Base-by-base conservation (phyloP, 2,329 filamentous ascomycete genomes). In the Didymella segeticola region DNA sequence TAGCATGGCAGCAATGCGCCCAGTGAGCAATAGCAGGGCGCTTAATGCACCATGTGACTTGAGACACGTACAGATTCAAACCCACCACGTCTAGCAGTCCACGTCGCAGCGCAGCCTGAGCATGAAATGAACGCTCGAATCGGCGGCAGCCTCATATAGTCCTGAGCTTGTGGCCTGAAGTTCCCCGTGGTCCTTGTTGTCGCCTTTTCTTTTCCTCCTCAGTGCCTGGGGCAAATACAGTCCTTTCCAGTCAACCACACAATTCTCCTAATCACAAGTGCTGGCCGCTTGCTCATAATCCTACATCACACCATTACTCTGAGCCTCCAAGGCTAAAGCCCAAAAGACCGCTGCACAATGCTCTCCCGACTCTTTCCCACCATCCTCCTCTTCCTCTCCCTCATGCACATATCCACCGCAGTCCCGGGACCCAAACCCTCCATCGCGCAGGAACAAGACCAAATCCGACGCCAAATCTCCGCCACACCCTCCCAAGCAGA, bases 141-240 rank as follows among this genome's bases (percentile, higher is more conserved):
- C 43, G 47, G 43, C 54, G 53, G 56, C 53, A 58, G 57, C 56
- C 60, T 67, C 63, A 68, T 70, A 71, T 66, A 68, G 62, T 61
- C 60, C 61, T 52, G 41, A 43, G 46, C n/a, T n/a, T 60, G 63
- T 71, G 67, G 66, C 68, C 68, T 71, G 68, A 68, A n/a, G n/a
- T n/a, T 67, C 63, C 57, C 47, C 49, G 46, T 38, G 43, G 17
- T 61, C 42, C 46, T 56, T 57, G 57, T 62, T 63, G 62, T 61
- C 53, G 61, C 53, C 39, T 47, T 47, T 59, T 60, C 45, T 41
- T 61, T 57, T 45, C 41, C 52, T 60, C 45, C 53, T 58, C 50
- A 54, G 27, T 62, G 62, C 64, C 64, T 66, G 41, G 60, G 64
- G 60, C 60, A 58, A 46, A 50, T 17, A 43, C 47, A 59, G 49